A percentile compares a stretch with the other conserved stretches of the same genome.
These are phyloP conservation scores for Paxillus rubicundulus DNA, from an alignment of 768 basidiomycete genomes.

Conservation along the genomic window DNA sequence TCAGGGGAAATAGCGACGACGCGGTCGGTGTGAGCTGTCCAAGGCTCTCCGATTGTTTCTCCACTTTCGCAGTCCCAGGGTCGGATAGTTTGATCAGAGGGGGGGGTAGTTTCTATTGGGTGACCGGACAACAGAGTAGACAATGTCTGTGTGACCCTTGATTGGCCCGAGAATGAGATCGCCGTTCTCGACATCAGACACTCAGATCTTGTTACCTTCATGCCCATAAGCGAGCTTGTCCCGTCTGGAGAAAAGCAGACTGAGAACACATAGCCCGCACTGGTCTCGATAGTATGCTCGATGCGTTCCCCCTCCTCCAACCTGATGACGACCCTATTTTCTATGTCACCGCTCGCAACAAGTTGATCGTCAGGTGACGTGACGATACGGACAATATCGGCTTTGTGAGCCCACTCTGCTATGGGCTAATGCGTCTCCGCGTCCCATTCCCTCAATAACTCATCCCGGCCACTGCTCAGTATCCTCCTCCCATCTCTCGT, in stretches of 20 bases:
- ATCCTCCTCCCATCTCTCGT: not conserved
- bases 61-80: not conserved
- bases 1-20: not conserved
- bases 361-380: conserved; percentile 4
- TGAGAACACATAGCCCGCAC: not conserved
- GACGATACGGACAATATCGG: not conserved
- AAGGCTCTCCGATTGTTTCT: not conserved
- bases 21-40: not conserved
- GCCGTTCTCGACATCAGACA: not conserved
- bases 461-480: not conserved
- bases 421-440: not conserved
- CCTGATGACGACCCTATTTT: too few species aligned
- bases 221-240: not conserved
- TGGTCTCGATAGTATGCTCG: too few species aligned
- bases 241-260: not conserved
- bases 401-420: not conserved
- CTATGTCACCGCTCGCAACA: not conserved
- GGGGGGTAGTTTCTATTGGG: not conserved
- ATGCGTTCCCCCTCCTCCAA: too few species aligned
- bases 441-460: conserved; percentile 2
- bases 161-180: not conserved
- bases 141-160: too few species aligned
- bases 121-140: not conserved
- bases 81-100: not conserved
- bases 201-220: not conserved